A percentile compares a stretch with the other conserved stretches of the same genome.
phyloP scores from a whole-genome alignment of 2,329 filamentous ascomycete species.

The Xylariales sp. region DNA sequence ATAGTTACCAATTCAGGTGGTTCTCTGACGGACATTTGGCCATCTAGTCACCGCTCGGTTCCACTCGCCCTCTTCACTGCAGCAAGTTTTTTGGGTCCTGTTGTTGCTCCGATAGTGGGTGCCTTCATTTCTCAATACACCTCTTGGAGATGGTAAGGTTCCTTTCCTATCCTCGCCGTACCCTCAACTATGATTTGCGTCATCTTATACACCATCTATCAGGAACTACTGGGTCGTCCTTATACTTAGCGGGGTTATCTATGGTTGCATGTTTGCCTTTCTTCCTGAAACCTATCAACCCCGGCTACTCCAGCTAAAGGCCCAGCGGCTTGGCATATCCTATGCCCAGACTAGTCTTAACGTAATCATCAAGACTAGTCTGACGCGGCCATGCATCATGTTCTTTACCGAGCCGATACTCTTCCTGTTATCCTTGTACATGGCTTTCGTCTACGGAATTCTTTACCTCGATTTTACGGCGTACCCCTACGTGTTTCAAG shows the following conservation, averaged over 20 bases:
- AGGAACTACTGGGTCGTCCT: neutral
- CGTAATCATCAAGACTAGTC: no score
- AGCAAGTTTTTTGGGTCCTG: neutral
- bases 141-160: constrained; percentile 3
- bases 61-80: neutral
- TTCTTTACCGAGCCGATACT: constrained; percentile 6
- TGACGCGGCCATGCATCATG: constrained; percentile 6
- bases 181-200: neutral
- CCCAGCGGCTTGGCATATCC: no score
- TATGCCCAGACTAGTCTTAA: no score
- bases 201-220: neutral
- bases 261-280: neutral
- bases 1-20: neutral
- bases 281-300: neutral
- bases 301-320: no score
- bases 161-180: neutral
- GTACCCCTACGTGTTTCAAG: constrained; percentile 6
- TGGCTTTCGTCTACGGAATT: constrained; percentile 5
- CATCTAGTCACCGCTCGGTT: neutral
- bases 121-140: neutral
- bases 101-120: neutral
- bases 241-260: neutral
- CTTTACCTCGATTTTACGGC: constrained; percentile 3
- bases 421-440: constrained; percentile 4
- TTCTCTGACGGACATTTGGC: neutral